Evolutionary conservation across 257 asterid genomes (phyloP).

Genomic region (Mentha longifolia): DNA sequence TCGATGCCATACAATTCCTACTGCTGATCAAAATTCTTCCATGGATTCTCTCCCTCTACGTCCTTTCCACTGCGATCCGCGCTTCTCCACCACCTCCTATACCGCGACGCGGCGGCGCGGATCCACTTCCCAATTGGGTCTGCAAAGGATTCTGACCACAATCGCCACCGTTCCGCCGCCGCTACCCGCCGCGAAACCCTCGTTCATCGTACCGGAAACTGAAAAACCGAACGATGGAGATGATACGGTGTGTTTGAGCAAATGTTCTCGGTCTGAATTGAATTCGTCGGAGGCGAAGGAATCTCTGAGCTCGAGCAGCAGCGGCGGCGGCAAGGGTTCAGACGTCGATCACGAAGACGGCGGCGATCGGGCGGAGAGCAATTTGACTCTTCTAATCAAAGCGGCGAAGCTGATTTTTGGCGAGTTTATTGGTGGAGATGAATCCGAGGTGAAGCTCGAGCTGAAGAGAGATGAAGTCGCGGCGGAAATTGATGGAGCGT

Average conservation of each 20-base stretch:
- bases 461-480: slow-evolving; percentile 18
- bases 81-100: neutral
- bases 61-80: slow-evolving; percentile 18
- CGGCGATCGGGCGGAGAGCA: slow-evolving; percentile 25
- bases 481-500: slow-evolving; percentile 24
- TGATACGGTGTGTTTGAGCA: neutral
- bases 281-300: slow-evolving; percentile 35
- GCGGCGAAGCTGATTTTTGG: slow-evolving; percentile 50
- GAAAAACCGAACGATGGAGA: slow-evolving; percentile 7
- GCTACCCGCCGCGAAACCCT: slow-evolving; percentile 22
- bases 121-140: slow-evolving; percentile 50
- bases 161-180: slow-evolving; percentile 41
- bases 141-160: slow-evolving; percentile 41
- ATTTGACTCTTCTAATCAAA: slow-evolving; percentile 43
- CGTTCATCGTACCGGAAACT: neutral
- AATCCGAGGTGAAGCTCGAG: slow-evolving; percentile 19
- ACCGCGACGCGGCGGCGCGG: slow-evolving; percentile 22
- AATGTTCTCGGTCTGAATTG: slow-evolving; percentile 12
- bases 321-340: slow-evolving; percentile 10
- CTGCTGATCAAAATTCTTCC: slow-evolving; percentile 14
- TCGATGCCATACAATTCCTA: slow-evolving; percentile 19
- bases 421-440: slow-evolving; percentile 29
- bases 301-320: slow-evolving; percentile 30
- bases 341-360: neutral
- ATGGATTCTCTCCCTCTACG: slow-evolving; percentile 31